phyloP scores from a whole-genome alignment of 2,329 filamentous ascomycete species.

The Lecanicillium sp. region DNA sequence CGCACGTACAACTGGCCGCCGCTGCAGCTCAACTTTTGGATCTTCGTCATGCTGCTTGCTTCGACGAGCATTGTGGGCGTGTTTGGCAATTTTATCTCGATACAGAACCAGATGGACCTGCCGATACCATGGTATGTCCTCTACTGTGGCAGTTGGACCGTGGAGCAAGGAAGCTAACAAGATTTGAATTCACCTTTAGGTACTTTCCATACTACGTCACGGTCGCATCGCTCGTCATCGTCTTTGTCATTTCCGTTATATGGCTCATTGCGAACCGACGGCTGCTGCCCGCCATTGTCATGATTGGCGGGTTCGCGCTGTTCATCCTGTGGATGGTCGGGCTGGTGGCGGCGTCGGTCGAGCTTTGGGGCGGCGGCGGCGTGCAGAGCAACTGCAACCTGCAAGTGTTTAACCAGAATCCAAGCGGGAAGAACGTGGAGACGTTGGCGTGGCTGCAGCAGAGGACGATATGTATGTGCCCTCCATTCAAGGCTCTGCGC shows the following conservation, averaged over 20 bases:
- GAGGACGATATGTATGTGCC: conserved; percentile 50
- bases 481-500: no score
- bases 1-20: conserved; percentile 63
- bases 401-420: conserved; percentile 45
- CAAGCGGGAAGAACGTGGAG: conserved; percentile 40
- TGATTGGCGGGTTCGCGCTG: conserved; percentile 57
- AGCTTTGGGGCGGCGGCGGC: conserved; percentile 54
- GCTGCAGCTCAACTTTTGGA: conserved; percentile 60
- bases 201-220: conserved; percentile 62
- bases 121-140: conserved; percentile 50
- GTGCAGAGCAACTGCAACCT: conserved; percentile 54
- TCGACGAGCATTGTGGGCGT: conserved; percentile 53
- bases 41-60: conserved; percentile 56
- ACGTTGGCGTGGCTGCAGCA: conserved; percentile 60
- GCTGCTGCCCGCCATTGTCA: conserved; percentile 53
- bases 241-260: conserved; percentile 60
- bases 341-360: conserved; percentile 51
- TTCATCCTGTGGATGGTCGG: conserved; percentile 63
- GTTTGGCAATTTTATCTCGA: conserved; percentile 51
- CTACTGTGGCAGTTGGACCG: background rate
- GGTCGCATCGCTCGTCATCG: conserved; percentile 48
- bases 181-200: conserved; percentile 28
- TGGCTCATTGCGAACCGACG: conserved; percentile 54
- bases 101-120: conserved; percentile 47
- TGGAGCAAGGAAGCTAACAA: background rate